A percentile compares a stretch with the other conserved stretches of the same genome.
Conservation (phyloP, 2,329 filamentous ascomycete species). For the Diaporthe australafricana region DNA sequence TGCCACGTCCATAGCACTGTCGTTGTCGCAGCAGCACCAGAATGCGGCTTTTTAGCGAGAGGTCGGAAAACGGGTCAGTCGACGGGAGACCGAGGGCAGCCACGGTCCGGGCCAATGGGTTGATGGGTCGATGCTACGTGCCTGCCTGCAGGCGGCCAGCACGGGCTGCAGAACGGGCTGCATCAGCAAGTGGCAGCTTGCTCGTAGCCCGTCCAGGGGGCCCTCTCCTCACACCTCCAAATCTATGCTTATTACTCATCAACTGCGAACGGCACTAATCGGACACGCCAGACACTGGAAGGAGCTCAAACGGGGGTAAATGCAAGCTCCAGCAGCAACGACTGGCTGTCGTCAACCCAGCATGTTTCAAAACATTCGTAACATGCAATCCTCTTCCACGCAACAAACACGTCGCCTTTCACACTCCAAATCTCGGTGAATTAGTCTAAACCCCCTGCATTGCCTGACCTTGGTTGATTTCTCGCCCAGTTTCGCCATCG, state of each 20-base stretch:
- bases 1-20: not conserved
- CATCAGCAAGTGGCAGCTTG: conserved; percentile 12
- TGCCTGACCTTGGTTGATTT: not conserved
- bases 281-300: not conserved
- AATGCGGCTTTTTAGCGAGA: not conserved
- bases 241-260: conserved; percentile 4
- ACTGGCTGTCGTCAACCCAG: conserved; percentile 17
- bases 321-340: conserved; percentile 2
- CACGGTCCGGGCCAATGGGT: not conserved
- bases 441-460: not conserved
- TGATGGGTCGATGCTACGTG: conserved; percentile 8
- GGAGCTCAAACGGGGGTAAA: not conserved
- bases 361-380: conserved; percentile 20
- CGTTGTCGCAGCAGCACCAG: not conserved
- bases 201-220: not conserved
- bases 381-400: conserved; percentile 21
- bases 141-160: not conserved
- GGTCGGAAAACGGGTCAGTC: not conserved
- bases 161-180: conserved; percentile 3
- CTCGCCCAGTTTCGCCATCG: not conserved
- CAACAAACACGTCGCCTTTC: conserved; percentile 12
- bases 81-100: not conserved
- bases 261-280: not conserved
- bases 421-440: conserved; percentile 2
- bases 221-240: not conserved